These are phyloP conservation scores for Colletotrichum spaethianum DNA, from an alignment of 2,329 filamentous ascomycete species.

Conservation along the genomic window DNA sequence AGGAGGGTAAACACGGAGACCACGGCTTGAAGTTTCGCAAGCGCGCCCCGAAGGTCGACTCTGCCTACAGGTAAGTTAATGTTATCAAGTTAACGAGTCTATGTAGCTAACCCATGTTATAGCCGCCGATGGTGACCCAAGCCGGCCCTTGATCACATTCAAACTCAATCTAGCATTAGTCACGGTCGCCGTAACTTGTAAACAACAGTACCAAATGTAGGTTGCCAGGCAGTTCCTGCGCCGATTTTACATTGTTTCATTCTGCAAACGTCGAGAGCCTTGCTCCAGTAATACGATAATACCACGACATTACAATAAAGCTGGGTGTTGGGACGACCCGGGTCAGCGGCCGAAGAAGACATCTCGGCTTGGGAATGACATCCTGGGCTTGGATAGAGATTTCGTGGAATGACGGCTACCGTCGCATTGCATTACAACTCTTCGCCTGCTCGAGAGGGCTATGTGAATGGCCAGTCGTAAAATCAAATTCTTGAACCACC, in stretches of 20 bases:
- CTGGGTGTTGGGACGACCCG: slow-evolving; percentile 9
- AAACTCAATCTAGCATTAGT: background rate
- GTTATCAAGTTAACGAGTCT: background rate
- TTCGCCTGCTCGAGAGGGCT: background rate
- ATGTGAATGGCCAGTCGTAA: slow-evolving; percentile 10
- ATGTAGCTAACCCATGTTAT: slow-evolving; percentile 7
- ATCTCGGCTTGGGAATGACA: slow-evolving; percentile 5
- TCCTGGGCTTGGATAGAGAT: background rate
- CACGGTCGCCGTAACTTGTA: background rate
- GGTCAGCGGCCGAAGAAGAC: slow-evolving; percentile 5
- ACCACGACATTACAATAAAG: background rate
- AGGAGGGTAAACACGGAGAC: slow-evolving; percentile 44
- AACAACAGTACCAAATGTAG: background rate
- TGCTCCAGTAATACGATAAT: background rate
- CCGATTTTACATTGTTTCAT: slow-evolving; percentile 3
- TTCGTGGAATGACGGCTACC: slow-evolving; percentile 1
- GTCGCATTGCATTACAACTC: background rate
- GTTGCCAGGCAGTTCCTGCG: slow-evolving; percentile 9
- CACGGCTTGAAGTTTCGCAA: slow-evolving; percentile 50
- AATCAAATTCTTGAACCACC: slow-evolving; percentile 16
- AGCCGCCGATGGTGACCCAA: slow-evolving; percentile 54
- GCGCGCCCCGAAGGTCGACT: slow-evolving; percentile 51
- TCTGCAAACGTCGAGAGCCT: background rate
- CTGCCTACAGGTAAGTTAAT: slow-evolving; percentile 53
- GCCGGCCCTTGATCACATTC: background rate